phyloP scores from a whole-genome alignment of 495 filamentous ascomycete genomes.

The Pyrenula massariospora region DNA sequence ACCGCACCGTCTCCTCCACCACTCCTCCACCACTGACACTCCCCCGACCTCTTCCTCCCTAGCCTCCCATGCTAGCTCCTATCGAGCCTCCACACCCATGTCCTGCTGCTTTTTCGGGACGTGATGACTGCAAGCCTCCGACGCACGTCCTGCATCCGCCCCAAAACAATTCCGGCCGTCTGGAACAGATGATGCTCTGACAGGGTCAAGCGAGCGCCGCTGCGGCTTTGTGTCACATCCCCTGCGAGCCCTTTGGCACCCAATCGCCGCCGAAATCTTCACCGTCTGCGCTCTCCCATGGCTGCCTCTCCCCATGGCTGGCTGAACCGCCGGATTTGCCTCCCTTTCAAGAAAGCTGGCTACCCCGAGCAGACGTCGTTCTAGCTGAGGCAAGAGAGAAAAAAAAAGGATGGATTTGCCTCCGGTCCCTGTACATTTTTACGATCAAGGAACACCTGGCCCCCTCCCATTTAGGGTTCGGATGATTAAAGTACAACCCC shows the following conservation, averaged over 20 bases:
- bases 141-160: not conserved
- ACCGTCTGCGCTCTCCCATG: not conserved
- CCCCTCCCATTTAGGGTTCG: not conserved
- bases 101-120: not conserved
- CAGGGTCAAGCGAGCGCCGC: not conserved
- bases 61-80: no score
- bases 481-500: not conserved
- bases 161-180: not conserved
- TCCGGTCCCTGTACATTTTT: no score
- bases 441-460: no score
- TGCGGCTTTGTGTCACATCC: not conserved
- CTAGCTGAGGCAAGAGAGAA: no score
- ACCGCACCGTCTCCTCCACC: no score
- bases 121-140: not conserved
- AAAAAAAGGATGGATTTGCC: no score
- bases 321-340: not conserved
- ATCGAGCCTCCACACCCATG: not conserved
- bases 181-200: not conserved
- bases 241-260: not conserved
- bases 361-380: no score
- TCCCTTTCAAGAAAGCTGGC: no score
- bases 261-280: not conserved
- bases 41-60: no score
- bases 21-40: no score
- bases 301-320: not conserved